Percentiles rank a stretch among this genome's conserved stretches.
Conservation (phyloP, 805 yeast genomes). For the Saccharomyces mikatae region DNA sequence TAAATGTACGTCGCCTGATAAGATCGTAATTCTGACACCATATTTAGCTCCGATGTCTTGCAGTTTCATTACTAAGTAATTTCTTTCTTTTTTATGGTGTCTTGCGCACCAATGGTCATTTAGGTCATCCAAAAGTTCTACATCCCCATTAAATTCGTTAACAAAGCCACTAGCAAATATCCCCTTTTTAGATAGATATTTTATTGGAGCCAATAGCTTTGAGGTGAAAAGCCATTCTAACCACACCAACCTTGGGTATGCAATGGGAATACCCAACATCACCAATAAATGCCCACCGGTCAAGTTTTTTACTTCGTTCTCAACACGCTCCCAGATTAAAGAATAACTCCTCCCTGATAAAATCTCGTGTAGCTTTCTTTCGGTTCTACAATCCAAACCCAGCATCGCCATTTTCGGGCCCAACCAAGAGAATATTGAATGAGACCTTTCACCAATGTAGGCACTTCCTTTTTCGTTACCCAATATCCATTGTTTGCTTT, state of each 20-base stretch:
- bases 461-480: constrained; percentile 52
- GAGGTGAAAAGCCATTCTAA: constrained; percentile 69
- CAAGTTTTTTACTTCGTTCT: constrained; percentile 38
- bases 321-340: constrained; percentile 50
- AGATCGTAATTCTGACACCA: constrained; percentile 70
- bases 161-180: constrained; percentile 63
- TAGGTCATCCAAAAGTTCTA: constrained; percentile 86
- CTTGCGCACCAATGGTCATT: constrained; percentile 95
- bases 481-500: constrained; percentile 54
- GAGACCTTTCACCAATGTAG: constrained; percentile 56
- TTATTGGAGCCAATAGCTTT: constrained; percentile 52
- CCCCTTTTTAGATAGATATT: constrained; percentile 52
- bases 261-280: constrained; percentile 89
- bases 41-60: constrained; percentile 56
- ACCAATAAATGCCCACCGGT: constrained; percentile 64
- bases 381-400: constrained; percentile 92
- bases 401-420: constrained; percentile 66
- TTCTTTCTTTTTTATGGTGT: constrained; percentile 81
- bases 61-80: constrained; percentile 51
- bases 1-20: constrained; percentile 91
- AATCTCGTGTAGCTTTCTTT: constrained; percentile 58
- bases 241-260: constrained; percentile 91
- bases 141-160: constrained; percentile 86
- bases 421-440: constrained; percentile 62
- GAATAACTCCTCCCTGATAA: constrained; percentile 50